Evolutionary conservation across 2,329 filamentous ascomycete species (phyloP).

Genomic region (Hypoxylon sp.): DNA sequence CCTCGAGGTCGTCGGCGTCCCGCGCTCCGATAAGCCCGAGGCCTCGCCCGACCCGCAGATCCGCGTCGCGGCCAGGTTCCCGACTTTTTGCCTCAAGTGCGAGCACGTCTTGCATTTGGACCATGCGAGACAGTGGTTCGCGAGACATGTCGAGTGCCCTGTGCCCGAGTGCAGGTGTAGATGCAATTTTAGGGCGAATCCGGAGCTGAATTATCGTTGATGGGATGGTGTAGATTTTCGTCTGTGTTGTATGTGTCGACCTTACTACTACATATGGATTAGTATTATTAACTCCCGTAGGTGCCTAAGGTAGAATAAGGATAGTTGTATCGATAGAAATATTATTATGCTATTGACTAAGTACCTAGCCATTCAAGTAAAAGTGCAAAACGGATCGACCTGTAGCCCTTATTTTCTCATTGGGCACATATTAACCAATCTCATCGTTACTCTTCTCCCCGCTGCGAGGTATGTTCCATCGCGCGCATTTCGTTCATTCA

Average conservation of each 20-base stretch:
- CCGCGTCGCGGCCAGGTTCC: constrained; percentile 69
- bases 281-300: background rate
- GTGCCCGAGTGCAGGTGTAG: constrained; percentile 77
- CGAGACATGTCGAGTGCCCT: constrained; percentile 74
- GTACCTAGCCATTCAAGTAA: background rate
- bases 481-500: background rate
- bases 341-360: background rate
- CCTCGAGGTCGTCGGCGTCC: constrained; percentile 75
- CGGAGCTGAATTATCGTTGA: constrained; percentile 69
- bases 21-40: constrained; percentile 71
- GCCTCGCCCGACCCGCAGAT: constrained; percentile 63
- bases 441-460: constrained; percentile 1
- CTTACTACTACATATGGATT: background rate
- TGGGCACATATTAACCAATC: constrained; percentile 10
- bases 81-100: constrained; percentile 78
- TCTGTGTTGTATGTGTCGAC: background rate
- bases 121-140: constrained; percentile 77
- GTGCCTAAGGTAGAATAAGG: background rate
- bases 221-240: background rate
- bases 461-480: background rate
- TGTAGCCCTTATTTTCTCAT: background rate
- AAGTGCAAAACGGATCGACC: constrained; percentile 2
- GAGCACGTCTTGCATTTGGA: constrained; percentile 78
- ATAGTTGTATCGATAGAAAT: background rate
- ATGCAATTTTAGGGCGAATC: constrained; percentile 73